Evolutionary conservation across 768 basidiomycete species (phyloP).

Genomic region (Leccinum boreale): DNA sequence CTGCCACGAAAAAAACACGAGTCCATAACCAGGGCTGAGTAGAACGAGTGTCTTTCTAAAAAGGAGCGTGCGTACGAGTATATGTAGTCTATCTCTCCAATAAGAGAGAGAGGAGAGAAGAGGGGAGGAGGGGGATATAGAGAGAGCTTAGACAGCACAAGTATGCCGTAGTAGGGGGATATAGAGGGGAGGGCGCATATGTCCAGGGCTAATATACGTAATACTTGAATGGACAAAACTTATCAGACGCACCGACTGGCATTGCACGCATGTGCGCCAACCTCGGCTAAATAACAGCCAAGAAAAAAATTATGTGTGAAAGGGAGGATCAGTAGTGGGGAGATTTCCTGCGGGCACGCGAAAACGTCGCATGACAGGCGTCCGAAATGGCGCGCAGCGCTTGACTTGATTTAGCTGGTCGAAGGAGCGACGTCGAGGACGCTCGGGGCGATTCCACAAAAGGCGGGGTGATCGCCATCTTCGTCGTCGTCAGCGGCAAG

Average conservation of each 20-base stretch:
- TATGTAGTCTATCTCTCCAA: not conserved
- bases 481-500: not conserved
- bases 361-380: constrained; percentile 20
- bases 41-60: not conserved
- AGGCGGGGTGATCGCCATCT: constrained; percentile 2
- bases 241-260: not conserved
- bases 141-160: not conserved
- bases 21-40: not conserved
- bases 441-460: not conserved
- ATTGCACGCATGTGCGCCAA: not conserved
- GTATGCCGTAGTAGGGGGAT: not conserved
- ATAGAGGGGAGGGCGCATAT: not conserved
- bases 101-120: not conserved
- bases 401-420: constrained; percentile 10
- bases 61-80: not conserved
- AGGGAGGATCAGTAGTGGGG: not conserved
- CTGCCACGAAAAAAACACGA: not conserved
- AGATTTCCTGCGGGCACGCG: constrained; percentile 14
- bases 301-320: not conserved
- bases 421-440: constrained; percentile 5
- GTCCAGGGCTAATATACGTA: not conserved
- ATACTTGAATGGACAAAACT: not conserved
- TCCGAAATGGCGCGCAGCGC: constrained; percentile 28
- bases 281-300: not conserved
- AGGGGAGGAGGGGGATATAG: not conserved